Percentiles rank a stretch among this genome's conserved stretches.
phyloP scores from a whole-genome alignment of 176 grass and related monocot species.

The Aegilops speltoides region DNA sequence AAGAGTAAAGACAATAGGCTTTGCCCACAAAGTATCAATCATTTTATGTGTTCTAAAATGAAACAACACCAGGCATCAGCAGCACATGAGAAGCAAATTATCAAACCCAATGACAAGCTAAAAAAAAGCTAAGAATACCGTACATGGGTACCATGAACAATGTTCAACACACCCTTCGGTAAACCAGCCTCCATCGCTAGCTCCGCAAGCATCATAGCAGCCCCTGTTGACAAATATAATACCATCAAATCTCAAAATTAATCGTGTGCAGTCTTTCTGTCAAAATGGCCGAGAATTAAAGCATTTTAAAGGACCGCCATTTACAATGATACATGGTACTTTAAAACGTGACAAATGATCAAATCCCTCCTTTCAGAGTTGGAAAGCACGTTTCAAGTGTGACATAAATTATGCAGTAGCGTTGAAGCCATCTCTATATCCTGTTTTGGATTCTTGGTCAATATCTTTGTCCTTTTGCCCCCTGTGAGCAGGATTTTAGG shows the following conservation, averaged over 20 bases:
- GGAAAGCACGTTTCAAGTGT: too few relatives aligned
- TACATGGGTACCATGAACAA: constrained; percentile 99
- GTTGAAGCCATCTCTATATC: too few relatives aligned
- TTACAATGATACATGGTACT: not conserved
- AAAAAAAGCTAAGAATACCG: constrained; percentile 24
- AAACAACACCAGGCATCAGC: not conserved
- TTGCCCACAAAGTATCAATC: constrained; percentile 1
- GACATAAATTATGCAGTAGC: too few relatives aligned
- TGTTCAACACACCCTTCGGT: constrained; percentile 90
- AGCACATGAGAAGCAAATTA: constrained; percentile 12
- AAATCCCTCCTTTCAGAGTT: too few relatives aligned
- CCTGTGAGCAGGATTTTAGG: too few relatives aligned
- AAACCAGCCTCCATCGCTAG: constrained; percentile 90
- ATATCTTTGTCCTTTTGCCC: too few relatives aligned
- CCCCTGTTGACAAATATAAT: constrained; percentile 55
- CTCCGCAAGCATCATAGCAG: constrained; percentile 94
- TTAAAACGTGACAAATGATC: not conserved
- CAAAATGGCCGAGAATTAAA: not conserved
- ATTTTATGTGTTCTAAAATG: not conserved
- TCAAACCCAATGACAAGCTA: not conserved
- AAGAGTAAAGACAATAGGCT: not conserved
- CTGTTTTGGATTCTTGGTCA: too few relatives aligned
- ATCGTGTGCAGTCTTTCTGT: not conserved
- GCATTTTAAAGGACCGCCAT: not conserved
- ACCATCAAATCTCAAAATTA: constrained; percentile 17